A percentile compares a stretch with the other conserved stretches of the same genome.
phyloP scores from a whole-genome alignment of 2,329 filamentous ascomycete genomes.

The Claviceps sp. region DNA sequence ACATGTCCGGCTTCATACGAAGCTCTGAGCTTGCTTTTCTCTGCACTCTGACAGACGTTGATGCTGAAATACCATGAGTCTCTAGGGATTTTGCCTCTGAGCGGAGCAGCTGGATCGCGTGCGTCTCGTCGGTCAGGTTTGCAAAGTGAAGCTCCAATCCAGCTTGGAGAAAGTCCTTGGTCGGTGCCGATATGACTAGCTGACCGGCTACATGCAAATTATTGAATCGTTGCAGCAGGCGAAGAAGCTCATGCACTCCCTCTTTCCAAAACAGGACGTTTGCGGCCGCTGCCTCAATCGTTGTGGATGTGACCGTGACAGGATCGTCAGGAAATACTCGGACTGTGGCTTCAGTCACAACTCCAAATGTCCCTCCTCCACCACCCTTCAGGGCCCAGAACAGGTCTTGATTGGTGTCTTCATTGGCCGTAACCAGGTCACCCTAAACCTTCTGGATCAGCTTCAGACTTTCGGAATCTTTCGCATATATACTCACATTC shows the following conservation, averaged over 20 bases:
- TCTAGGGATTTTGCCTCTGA: background rate
- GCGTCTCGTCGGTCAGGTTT: background rate
- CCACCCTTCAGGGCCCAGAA: constrained; percentile 1
- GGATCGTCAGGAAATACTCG: constrained; percentile 1
- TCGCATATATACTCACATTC: background rate
- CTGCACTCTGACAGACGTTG: background rate
- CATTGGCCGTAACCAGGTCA: background rate
- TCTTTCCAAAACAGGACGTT: background rate
- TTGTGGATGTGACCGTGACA: background rate
- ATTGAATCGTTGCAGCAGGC: background rate
- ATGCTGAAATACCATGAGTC: background rate
- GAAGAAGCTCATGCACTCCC: background rate
- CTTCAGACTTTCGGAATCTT: background rate
- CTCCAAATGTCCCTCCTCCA: constrained; percentile 1
- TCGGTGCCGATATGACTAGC: background rate
- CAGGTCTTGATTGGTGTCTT: background rate
- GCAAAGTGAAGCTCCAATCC: background rate
- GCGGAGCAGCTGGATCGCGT: background rate
- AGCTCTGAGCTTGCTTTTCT: background rate
- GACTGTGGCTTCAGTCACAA: constrained; percentile 1
- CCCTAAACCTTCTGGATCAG: background rate
- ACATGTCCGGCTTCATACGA: background rate
- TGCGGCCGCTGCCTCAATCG: background rate
- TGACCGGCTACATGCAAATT: background rate
- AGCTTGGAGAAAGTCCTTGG: background rate